Conservation (phyloP, 805 yeast species). For the Danielozyma ontarioensis region DNA sequence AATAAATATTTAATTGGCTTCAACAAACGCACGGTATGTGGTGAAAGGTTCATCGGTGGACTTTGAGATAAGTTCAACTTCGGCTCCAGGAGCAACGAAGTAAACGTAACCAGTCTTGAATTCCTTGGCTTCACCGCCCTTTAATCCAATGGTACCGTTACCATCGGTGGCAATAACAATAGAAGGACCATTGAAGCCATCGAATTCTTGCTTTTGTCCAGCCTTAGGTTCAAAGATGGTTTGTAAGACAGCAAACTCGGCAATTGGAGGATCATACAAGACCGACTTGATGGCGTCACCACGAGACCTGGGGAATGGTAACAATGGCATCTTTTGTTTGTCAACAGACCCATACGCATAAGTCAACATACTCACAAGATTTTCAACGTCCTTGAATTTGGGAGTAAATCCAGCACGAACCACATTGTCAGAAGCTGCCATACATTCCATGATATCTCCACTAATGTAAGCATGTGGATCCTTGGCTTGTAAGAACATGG, state of each 20-base stretch:
- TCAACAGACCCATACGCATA: constrained; percentile 85
- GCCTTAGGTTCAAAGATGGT: constrained; percentile 50
- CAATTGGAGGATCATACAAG: constrained; percentile 93
- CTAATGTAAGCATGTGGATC: constrained; percentile 97
- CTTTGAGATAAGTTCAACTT: constrained; percentile 52
- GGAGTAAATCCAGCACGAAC: constrained; percentile 99
- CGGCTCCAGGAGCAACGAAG: constrained; percentile 76
- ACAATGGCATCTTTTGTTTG: constrained; percentile 84
- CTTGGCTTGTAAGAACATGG: constrained; percentile 92
- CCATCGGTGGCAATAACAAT: constrained; percentile 83
- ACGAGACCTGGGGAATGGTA: constrained; percentile 49
- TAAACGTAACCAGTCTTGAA: constrained; percentile 71
- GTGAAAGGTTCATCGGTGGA: constrained; percentile 52
- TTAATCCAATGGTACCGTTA: constrained; percentile 50
- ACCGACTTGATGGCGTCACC: constrained; percentile 60
- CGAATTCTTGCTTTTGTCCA: constrained; percentile 50
- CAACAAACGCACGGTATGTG: constrained; percentile 87
- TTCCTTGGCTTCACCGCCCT: constrained; percentile 28
- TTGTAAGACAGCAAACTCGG: constrained; percentile 91
- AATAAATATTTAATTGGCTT: constrained; percentile 32
- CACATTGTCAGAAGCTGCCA: constrained; percentile 99
- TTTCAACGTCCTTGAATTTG: constrained; percentile 91
- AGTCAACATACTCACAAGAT: constrained; percentile 85
- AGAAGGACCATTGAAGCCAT: constrained; percentile 79
- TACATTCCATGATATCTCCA: constrained; percentile 98